Base-by-base conservation (phyloP, 2,329 filamentous ascomycete species). In the Bretziella fagacearum region DNA sequence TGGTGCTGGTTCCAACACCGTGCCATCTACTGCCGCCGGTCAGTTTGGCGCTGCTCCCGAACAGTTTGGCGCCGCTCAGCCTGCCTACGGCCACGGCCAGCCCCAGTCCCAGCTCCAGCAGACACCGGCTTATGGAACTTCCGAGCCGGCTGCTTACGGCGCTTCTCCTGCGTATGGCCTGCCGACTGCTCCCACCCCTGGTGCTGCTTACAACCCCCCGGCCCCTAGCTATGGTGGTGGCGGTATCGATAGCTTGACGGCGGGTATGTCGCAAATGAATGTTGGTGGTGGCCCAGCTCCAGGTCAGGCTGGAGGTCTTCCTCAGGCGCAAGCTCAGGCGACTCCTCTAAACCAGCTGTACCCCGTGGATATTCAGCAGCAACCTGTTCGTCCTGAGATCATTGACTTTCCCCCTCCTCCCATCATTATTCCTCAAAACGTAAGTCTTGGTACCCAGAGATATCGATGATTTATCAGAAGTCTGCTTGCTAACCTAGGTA, bases 331-430 rank as follows among this genome's bases (percentile, higher is more conserved):
- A 60, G 68, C 66, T 55, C 50, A 48, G 23, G 27, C 48, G 27
- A 42, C 50, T 11, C 39, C 44, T 22, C 67, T 94, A 55, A 96
- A 95, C 65, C 84, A 89, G 64, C 75, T 96, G 51, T 89, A 91
- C 61, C 84, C 87, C 15, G 89, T 86, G 36, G 91, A 98, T 60
- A 73, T 98, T 51, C 73, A 94, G 57, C 84, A 81, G 56, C 84
- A 93, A 64, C 87, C 89, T 22, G 93, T 98, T 66, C 89, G 93
- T 60, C 86, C 93, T 55, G 78, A 81, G 43, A 91, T 96, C 67
- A 67, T 98, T 53, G 89, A 96, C 56, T 73, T 87, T 52, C 84
- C 87, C 39, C 91, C 91, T 27, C 91, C 91, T 50, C 81, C 85
- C 13, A 93, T 94, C 57, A 77, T 93, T 55, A 69, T 98, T 35